Conservation (phyloP, 495 filamentous ascomycete species). For the Opeltia flavorubescens region DNA sequence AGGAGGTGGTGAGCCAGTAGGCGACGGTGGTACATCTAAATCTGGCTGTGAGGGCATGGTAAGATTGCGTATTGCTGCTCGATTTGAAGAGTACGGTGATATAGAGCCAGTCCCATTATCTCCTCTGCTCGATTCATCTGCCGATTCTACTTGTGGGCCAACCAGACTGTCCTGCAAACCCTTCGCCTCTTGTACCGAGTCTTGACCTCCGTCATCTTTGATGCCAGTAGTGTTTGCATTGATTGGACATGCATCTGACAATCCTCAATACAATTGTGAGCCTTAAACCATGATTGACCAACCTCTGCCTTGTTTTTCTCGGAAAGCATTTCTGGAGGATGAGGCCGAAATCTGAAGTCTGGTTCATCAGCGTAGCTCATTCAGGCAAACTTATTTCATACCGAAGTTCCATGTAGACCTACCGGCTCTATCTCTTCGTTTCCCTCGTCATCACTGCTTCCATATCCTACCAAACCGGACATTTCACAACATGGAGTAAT, state of each 20-base stretch:
- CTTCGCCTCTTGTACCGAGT: too few relatives aligned
- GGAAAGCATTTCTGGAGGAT: background rate
- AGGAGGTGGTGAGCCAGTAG: constrained; percentile 57
- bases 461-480: constrained; percentile 57
- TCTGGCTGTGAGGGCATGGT: constrained; percentile 74
- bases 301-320: background rate
- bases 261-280: too few relatives aligned
- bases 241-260: too few relatives aligned
- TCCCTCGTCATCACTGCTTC: constrained; percentile 67
- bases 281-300: background rate
- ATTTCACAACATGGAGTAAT: too few relatives aligned
- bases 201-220: too few relatives aligned
- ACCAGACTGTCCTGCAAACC: background rate
- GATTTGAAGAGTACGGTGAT: constrained; percentile 57
- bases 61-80: constrained; percentile 57
- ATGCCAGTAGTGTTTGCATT: too few relatives aligned
- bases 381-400: constrained; percentile 2
- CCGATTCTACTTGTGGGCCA: constrained; percentile 16
- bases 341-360: background rate
- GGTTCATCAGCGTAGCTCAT: constrained; percentile 21
- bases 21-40: constrained; percentile 72
- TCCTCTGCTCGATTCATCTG: constrained; percentile 13
- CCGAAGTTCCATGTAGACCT: constrained; percentile 3
- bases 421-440: constrained; percentile 13
- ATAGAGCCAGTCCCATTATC: constrained; percentile 25